Conservation (phyloP, 768 basidiomycete species). For the Tricholoma bakamatsutake region DNA sequence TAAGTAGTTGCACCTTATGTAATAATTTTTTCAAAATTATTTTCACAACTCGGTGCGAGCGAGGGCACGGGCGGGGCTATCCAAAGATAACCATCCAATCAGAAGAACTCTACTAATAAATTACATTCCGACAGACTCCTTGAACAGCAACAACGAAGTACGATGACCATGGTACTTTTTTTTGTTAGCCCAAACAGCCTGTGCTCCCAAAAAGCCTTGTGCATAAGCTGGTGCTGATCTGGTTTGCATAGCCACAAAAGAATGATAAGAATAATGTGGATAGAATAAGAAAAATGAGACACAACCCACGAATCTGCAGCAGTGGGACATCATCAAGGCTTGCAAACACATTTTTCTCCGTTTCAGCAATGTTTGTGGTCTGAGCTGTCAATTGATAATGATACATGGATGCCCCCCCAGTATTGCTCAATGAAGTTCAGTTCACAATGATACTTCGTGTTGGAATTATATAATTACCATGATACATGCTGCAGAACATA, state of each 20-base stretch:
- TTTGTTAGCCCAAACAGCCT: constrained; percentile 10
- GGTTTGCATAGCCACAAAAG: constrained; percentile 15
- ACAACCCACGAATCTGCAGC: constrained; percentile 13
- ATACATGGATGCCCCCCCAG: too few relatives aligned
- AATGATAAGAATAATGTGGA: neutral
- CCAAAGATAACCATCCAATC: neutral
- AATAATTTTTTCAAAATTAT: neutral
- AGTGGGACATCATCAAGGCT: constrained; percentile 22
- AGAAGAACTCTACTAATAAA: neutral
- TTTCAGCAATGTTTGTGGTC: constrained; percentile 18
- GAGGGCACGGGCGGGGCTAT: neutral
- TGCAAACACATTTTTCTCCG: constrained; percentile 22
- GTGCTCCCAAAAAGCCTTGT: constrained; percentile 7
- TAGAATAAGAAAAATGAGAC: constrained; percentile 4
- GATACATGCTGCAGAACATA: too few relatives aligned
- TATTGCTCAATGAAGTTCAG: too few relatives aligned
- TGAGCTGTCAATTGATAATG: constrained; percentile 19
- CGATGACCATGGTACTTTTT: constrained; percentile 8
- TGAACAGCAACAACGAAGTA: constrained; percentile 1
- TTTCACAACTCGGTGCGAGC: neutral
- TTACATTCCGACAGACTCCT: neutral
- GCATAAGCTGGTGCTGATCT: constrained; percentile 2
- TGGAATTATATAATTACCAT: too few relatives aligned
- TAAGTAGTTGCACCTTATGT: constrained; percentile 3
- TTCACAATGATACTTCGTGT: too few relatives aligned